These are phyloP conservation scores for Boletus tomentosulus DNA, from an alignment of 768 basidiomycete genomes.

Conservation along the genomic window DNA sequence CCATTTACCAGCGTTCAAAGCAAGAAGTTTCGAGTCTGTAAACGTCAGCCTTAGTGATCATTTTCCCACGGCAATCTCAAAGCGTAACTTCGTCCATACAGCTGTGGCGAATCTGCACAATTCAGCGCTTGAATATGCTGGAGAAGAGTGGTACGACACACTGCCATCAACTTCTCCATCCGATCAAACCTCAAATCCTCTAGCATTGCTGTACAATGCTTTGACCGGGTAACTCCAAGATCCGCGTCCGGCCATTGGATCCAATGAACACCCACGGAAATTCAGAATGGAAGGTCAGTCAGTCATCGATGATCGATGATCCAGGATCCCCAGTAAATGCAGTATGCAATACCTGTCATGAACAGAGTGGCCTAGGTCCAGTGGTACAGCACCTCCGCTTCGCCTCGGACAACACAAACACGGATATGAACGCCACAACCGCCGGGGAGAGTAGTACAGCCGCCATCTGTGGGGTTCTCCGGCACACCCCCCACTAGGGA, in stretches of 20 bases:
- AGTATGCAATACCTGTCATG: neutral
- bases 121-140: neutral
- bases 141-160: neutral
- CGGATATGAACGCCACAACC: slow-evolving; percentile 12
- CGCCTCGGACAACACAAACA: slow-evolving; percentile 17
- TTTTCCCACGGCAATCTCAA: neutral
- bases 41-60: neutral
- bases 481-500: slow-evolving; percentile 4
- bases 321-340: neutral
- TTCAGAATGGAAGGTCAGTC: neutral
- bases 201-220: neutral
- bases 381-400: slow-evolving; percentile 5
- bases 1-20: neutral
- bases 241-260: neutral
- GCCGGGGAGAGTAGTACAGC: neutral
- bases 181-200: neutral
- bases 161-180: neutral
- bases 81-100: neutral
- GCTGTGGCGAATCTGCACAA: neutral
- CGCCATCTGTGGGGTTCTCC: slow-evolving; percentile 3
- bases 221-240: neutral
- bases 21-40: neutral
- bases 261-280: neutral
- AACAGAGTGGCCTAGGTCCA: slow-evolving; percentile 2
- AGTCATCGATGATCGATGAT: neutral